phyloP scores from a whole-genome alignment of 2,329 filamentous ascomycete genomes.

The Byssochlamys sp. region DNA sequence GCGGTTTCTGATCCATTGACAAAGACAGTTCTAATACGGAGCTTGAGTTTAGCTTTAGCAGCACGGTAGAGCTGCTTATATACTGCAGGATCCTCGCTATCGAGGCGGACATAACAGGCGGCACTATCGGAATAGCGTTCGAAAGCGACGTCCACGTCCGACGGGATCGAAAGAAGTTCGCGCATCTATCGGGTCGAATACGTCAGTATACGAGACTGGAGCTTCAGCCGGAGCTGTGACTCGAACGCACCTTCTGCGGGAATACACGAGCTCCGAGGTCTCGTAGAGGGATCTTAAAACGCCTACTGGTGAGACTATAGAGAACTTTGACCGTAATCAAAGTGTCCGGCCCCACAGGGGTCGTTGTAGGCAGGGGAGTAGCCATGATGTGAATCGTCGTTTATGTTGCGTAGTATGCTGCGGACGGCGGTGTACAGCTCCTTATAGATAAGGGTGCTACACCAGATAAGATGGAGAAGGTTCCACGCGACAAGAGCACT shows the following conservation, averaged over 20 bases:
- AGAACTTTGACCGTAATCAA: conserved; percentile 77
- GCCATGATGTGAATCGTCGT: conserved; percentile 23
- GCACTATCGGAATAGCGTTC: conserved; percentile 95
- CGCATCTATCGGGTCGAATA: conserved; percentile 51
- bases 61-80: conserved; percentile 97
- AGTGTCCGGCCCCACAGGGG: conserved; percentile 54
- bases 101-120: conserved; percentile 66
- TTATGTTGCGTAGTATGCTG: not conserved
- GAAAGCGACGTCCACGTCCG: conserved; percentile 56
- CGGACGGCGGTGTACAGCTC: not conserved
- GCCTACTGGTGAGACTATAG: conserved; percentile 63
- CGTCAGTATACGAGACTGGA: conserved; percentile 11
- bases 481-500: not conserved
- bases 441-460: not conserved
- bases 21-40: conserved; percentile 68
- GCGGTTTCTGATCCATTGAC: conserved; percentile 17
- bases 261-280: conserved; percentile 68
- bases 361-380: conserved; percentile 32
- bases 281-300: conserved; percentile 80
- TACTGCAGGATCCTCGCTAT: conserved; percentile 65
- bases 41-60: conserved; percentile 95
- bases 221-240: conserved; percentile 22
- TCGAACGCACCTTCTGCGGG: conserved; percentile 67
- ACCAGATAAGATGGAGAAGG: not conserved
- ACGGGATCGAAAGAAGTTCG: conserved; percentile 54